Base-by-base conservation (phyloP, 768 basidiomycete species). In the Hemileccinum rubropunctum region DNA sequence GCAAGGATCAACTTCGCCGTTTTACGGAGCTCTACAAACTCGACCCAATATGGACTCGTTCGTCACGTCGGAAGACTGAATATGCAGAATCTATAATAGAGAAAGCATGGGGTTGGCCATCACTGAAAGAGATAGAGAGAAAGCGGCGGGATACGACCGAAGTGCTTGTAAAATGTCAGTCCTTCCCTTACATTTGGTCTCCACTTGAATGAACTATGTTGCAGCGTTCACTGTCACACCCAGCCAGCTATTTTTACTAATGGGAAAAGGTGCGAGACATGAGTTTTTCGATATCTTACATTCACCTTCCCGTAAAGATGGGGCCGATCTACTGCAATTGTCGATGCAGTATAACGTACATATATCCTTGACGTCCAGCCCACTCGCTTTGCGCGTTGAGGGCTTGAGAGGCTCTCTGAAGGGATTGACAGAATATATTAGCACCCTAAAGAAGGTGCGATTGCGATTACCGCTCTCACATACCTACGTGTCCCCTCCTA, bases 61-160 rank as follows among this genome's bases (percentile, higher is more conserved):
- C 53, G 5, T 67, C 59, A 38, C 61, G 65, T 42, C 72, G 63
- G 38, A 81, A 79, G 58, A 58, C 64, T 50, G 59, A 71, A 33
- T 70, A 66, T 56, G 78, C 76, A 35, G 71, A 71, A 39, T 69
- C 73, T 42, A 81, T 89, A 52, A 75, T 90, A 23, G 82, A 87
- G 62, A 68, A 76, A 51, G 69, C 73, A 48, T 91, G 88, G 88
- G 72, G 71, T 23, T 89, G 85, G 86, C 81, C 83, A 6, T 78
- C 83, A 23, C 61, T 86, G 47, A 66, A 71, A 39, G 73, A 76
- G 27, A 71, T 85, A 6, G 73, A 77, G 58, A 76, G 75, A 58
- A 67, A 74, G 45, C 72, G 70, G 58, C 71, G 71, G 40, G 80
- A 81, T 42, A 69, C 67, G 63, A 82, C 73, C 14, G 80, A 82